Percentiles rank a stretch among this genome's conserved stretches.
These are phyloP conservation scores for Fonsecaea nubica DNA, from an alignment of 2,329 filamentous ascomycete genomes.

Conservation along the genomic window DNA sequence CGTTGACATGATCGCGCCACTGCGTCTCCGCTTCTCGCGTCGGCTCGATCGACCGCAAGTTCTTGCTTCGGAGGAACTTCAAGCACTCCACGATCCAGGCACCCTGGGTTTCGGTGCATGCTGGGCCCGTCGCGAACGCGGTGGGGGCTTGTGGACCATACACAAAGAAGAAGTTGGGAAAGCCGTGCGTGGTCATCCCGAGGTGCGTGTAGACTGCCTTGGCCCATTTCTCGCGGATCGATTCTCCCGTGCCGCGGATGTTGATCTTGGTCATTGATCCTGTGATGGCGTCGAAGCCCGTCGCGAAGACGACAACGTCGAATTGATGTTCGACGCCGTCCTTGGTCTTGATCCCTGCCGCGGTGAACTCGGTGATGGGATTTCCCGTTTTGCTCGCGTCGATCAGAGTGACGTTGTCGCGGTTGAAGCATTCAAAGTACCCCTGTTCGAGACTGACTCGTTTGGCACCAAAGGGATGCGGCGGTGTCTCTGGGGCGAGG, in stretches of 20 bases:
- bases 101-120: slow-evolving; percentile 62
- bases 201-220: slow-evolving; percentile 48
- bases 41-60: slow-evolving; percentile 15
- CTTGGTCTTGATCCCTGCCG: slow-evolving; percentile 49
- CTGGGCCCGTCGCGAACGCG: slow-evolving; percentile 51
- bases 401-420: slow-evolving; percentile 51
- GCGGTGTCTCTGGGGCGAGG: slow-evolving; percentile 60
- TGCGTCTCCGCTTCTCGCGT: slow-evolving; percentile 16
- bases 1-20: slow-evolving; percentile 22
- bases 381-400: slow-evolving; percentile 27
- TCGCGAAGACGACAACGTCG: slow-evolving; percentile 50
- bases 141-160: slow-evolving; percentile 65
- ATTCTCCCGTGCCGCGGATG: slow-evolving; percentile 47
- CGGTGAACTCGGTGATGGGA: slow-evolving; percentile 22
- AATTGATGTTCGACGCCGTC: slow-evolving; percentile 49
- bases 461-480: slow-evolving; percentile 63
- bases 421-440: slow-evolving; percentile 58
- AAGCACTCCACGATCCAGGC: slow-evolving; percentile 51
- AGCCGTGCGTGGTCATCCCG: slow-evolving; percentile 49
- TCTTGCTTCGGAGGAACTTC: slow-evolving; percentile 4
- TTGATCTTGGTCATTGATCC: slow-evolving; percentile 50
- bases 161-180: slow-evolving; percentile 59
- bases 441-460: slow-evolving; percentile 56
- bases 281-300: slow-evolving; percentile 53
- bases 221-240: slow-evolving; percentile 46